phyloP scores from a whole-genome alignment of 1,284 basidiomycete genomes.

The Bondarzewia mesenterica region DNA sequence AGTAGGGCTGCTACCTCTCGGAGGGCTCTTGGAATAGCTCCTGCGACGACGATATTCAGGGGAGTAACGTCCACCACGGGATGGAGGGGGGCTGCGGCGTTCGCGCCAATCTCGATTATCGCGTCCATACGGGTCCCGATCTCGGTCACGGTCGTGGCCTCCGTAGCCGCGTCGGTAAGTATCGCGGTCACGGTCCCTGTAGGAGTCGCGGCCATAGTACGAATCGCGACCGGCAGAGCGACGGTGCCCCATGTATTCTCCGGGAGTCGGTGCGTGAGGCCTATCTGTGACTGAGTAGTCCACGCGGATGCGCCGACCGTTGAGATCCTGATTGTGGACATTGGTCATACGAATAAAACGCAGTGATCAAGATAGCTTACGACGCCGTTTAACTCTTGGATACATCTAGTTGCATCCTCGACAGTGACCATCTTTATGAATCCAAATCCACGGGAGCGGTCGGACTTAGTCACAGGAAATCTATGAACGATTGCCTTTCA shows the following conservation, averaged over 20 bases:
- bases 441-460: slow-evolving; percentile 94
- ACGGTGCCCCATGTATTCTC: slow-evolving; percentile 94
- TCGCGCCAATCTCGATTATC: slow-evolving; percentile 41
- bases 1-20: slow-evolving; percentile 63
- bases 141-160: slow-evolving; percentile 42
- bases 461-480: slow-evolving; percentile 49
- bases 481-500: neutral
- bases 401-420: slow-evolving; percentile 83
- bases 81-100: slow-evolving; percentile 59
- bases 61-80: slow-evolving; percentile 52
- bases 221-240: slow-evolving; percentile 61
- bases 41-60: slow-evolving; percentile 66
- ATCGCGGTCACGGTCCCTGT: slow-evolving; percentile 37
- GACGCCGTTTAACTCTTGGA: slow-evolving; percentile 88
- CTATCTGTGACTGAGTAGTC: slow-evolving; percentile 94
- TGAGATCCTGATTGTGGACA: slow-evolving; percentile 67
- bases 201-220: slow-evolving; percentile 32
- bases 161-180: slow-evolving; percentile 38
- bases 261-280: slow-evolving; percentile 93
- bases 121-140: slow-evolving; percentile 32
- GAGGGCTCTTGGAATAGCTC: slow-evolving; percentile 74
- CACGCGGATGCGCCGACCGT: slow-evolving; percentile 93
- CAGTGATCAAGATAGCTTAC: slow-evolving; percentile 37
- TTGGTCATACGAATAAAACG: neutral
- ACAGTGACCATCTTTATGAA: slow-evolving; percentile 90